Conservation (phyloP, 2,329 filamentous ascomycete species). For the Colletotrichum caudatum region DNA sequence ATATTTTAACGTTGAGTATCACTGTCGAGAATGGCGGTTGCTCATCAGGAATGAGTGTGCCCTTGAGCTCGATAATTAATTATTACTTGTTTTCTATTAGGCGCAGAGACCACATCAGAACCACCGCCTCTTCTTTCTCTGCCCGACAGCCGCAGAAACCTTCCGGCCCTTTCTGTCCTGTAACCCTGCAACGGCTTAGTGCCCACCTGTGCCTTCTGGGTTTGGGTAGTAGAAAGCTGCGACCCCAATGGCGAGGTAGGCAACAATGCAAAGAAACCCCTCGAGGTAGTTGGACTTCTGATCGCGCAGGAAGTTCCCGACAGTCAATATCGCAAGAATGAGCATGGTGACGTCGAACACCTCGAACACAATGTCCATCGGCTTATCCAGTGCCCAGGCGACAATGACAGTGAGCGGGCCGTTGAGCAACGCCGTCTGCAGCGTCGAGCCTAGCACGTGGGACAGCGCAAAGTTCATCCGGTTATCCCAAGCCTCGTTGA, state of each 20-base stretch:
- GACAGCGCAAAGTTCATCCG: conserved; percentile 88
- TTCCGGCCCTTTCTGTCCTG: background rate
- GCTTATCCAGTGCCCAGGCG: conserved; percentile 79
- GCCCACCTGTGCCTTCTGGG: conserved; percentile 43
- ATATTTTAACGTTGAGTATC: too few relatives aligned
- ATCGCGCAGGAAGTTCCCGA: conserved; percentile 88
- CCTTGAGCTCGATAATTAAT: background rate
- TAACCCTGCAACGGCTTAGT: background rate
- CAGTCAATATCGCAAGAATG: conserved; percentile 85
- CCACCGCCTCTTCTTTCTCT: too few relatives aligned
- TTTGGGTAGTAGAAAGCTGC: conserved; percentile 69
- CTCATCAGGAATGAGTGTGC: background rate
- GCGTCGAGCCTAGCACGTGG: conserved; percentile 86
- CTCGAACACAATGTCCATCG: conserved; percentile 86
- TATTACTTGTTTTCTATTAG: background rate
- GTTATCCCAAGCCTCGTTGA: conserved; percentile 87
- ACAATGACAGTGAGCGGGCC: conserved; percentile 85
- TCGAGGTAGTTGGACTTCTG: conserved; percentile 93
- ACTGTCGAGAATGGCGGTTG: background rate
- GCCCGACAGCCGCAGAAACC: background rate
- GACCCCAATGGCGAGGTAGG: conserved; percentile 71
- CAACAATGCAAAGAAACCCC: conserved; percentile 82
- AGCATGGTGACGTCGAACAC: conserved; percentile 86
- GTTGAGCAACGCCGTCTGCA: conserved; percentile 91
- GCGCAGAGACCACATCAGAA: background rate